Evolutionary conservation across 805 yeast species (phyloP).

Genomic region (Barnettozyma siamensis): DNA sequence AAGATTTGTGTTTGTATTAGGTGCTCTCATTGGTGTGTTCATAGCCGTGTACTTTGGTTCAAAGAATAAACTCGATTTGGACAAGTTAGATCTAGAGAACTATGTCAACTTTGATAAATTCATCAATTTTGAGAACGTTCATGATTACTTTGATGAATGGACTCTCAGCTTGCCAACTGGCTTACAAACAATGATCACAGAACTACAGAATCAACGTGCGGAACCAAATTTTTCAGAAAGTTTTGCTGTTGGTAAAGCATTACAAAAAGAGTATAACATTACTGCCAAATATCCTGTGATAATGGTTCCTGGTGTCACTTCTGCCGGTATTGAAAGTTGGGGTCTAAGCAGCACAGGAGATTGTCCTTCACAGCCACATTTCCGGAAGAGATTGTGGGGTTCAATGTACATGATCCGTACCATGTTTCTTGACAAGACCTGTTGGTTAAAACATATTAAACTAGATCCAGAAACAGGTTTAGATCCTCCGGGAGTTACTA

Average conservation of each 20-base stretch:
- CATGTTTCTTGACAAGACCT: constrained; percentile 84
- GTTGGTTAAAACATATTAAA: constrained; percentile 92
- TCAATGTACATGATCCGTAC: constrained; percentile 91
- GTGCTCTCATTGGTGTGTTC: constrained; percentile 65
- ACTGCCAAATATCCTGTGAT: constrained; percentile 71
- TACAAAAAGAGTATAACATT: constrained; percentile 47
- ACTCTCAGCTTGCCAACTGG: constrained; percentile 56
- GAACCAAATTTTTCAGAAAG: constrained; percentile 60
- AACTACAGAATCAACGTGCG: constrained; percentile 28
- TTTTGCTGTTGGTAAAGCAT: constrained; percentile 77
- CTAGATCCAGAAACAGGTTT: constrained; percentile 87
- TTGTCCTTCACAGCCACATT: constrained; percentile 80
- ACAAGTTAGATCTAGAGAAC: constrained; percentile 17
- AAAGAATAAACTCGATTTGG: constrained; percentile 32
- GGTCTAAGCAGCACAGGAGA: constrained; percentile 66
- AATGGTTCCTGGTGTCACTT: constrained; percentile 93
- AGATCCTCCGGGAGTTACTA: constrained; percentile 76
- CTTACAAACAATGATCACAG: constrained; percentile 45
- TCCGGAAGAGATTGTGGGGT: constrained; percentile 93
- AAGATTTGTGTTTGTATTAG: constrained; percentile 57
- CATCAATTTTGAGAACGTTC: constrained; percentile 40
- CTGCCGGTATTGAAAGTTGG: constrained; percentile 96
- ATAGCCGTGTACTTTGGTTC: constrained; percentile 60
- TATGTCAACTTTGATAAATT: constrained; percentile 17
- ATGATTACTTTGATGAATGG: constrained; percentile 65